Conservation (phyloP, 2,329 filamentous ascomycete genomes). For the Fonsecaea pugnacius region DNA sequence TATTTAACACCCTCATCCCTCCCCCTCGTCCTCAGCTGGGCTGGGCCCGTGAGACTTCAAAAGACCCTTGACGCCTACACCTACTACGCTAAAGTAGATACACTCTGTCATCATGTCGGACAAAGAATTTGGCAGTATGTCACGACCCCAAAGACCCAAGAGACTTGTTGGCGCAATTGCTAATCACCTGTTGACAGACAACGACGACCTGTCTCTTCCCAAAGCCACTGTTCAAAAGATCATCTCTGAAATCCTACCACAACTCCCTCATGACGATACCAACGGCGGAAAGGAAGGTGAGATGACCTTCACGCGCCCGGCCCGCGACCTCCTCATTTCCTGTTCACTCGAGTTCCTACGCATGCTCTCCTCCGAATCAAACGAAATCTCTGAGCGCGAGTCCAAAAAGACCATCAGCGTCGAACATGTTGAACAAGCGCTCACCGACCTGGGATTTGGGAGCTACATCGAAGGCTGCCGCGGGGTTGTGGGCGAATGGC, state of each 20-base stretch:
- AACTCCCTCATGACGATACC: constrained; percentile 26
- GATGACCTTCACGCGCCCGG: constrained; percentile 80
- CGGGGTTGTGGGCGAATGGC: constrained; percentile 86
- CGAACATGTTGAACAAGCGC: constrained; percentile 93
- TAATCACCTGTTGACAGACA: constrained; percentile 45
- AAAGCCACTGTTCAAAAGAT: constrained; percentile 78
- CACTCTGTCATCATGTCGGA: constrained; percentile 55
- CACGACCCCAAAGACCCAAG: neutral
- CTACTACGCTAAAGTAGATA: neutral
- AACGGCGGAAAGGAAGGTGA: constrained; percentile 56
- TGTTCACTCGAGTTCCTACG: constrained; percentile 99
- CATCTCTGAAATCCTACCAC: constrained; percentile 86
- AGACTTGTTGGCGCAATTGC: constrained; percentile 1
- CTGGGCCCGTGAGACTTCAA: constrained; percentile 19
- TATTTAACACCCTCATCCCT: constrained; percentile 22
- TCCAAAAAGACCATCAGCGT: constrained; percentile 99
- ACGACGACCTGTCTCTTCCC: constrained; percentile 64
- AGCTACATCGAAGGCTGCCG: constrained; percentile 89
- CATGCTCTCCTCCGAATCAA: constrained; percentile 95
- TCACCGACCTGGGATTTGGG: constrained; percentile 88
- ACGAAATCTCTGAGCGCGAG: constrained; percentile 98
- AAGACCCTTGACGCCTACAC: neutral
- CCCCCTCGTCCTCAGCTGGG: constrained; percentile 15
- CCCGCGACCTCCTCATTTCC: constrained; percentile 92
- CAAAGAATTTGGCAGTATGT: constrained; percentile 54